Evolutionary conservation across 768 basidiomycete species (phyloP), one percentile per base, ranked within the genome.

Genomic region (Macrolepiota albuminosa): DNA sequence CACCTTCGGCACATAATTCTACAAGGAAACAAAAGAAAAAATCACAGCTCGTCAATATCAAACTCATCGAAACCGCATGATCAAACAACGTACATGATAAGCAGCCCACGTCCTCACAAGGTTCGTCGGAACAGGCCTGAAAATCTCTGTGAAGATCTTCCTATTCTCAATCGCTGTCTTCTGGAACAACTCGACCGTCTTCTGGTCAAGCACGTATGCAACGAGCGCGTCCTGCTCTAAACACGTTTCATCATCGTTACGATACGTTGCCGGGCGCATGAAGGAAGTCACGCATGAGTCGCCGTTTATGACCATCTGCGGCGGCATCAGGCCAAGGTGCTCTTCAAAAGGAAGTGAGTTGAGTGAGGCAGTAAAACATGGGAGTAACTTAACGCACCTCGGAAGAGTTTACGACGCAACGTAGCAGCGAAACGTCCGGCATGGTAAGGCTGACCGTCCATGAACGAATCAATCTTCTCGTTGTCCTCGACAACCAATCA

Each of bases 341-440:
- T 96, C 93, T 91, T 71, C 1, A 21, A 43, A 16, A 34, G 37
- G 40, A 40, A 11, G 61, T 57, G 16, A 29, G 37, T 24, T 24
- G 34, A 36, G 33, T 21, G 10, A 21, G 14, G 47, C 11, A 9
- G n/a, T n/a, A 9, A 43, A 48, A 18, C 31, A 33, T 24, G 11
- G 34, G 9, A 4, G 13, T 18, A 14, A 31, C 18, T 5, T 9
- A 3, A 31, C 16, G 3, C 54, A 91, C 93, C 91, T 71, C 86
- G 82, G 81, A 85, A 96, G 49, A 98, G 78, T 69, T 87, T 85
- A 54, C 95, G 83, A 36, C 96, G 84, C 48, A 97, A n/a, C 0
- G 89, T 82, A 2, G 93, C 81, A 0, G 96, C 95, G 67, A 98
- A 93, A n/a, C n/a, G n/a, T n/a, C n/a, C n/a, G n/a, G n/a, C n/a